Evolutionary conservation across 2,329 filamentous ascomycete genomes (phyloP).

Genomic region (Epichloe gansuensis): DNA sequence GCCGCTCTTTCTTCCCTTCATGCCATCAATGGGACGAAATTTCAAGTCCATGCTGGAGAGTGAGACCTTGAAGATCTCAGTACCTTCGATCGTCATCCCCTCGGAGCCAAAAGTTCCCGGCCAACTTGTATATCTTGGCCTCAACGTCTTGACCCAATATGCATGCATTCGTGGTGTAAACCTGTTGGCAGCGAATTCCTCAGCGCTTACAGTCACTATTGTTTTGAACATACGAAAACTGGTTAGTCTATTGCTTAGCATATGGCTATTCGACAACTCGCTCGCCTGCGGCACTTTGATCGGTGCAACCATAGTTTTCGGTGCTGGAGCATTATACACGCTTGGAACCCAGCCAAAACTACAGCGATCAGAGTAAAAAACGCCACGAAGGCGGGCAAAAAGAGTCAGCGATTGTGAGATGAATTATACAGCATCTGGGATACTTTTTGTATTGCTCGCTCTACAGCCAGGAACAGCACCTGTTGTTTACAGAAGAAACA

Average conservation of each 20-base stretch:
- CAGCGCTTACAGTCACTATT: constrained; percentile 90
- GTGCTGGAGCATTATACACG: constrained; percentile 82
- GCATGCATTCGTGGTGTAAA: constrained; percentile 94
- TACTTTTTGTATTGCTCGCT: not conserved
- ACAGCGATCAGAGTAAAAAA: not conserved
- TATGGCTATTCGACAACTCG: constrained; percentile 85
- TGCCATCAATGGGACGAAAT: constrained; percentile 51
- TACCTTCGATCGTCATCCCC: constrained; percentile 9
- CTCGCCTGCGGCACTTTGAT: constrained; percentile 64
- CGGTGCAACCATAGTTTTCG: constrained; percentile 78
- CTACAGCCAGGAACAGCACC: not conserved
- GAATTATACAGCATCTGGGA: not conserved
- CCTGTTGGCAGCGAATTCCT: constrained; percentile 75
- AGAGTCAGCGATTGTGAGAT: not conserved
- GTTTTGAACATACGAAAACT: constrained; percentile 92
- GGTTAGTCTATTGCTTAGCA: constrained; percentile 79
- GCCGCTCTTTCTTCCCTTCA: constrained; percentile 63
- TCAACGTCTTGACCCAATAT: constrained; percentile 84
- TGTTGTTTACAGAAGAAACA: not conserved
- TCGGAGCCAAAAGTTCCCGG: constrained; percentile 37
- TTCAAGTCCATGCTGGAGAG: constrained; percentile 53
- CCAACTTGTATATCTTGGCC: constrained; percentile 56
- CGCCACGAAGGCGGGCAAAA: not conserved
- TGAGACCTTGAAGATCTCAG: constrained; percentile 35
- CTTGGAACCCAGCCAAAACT: constrained; percentile 43